These are phyloP conservation scores for Penicillium janthinellum DNA, from an alignment of 2,329 filamentous ascomycete genomes.

Conservation along the genomic window DNA sequence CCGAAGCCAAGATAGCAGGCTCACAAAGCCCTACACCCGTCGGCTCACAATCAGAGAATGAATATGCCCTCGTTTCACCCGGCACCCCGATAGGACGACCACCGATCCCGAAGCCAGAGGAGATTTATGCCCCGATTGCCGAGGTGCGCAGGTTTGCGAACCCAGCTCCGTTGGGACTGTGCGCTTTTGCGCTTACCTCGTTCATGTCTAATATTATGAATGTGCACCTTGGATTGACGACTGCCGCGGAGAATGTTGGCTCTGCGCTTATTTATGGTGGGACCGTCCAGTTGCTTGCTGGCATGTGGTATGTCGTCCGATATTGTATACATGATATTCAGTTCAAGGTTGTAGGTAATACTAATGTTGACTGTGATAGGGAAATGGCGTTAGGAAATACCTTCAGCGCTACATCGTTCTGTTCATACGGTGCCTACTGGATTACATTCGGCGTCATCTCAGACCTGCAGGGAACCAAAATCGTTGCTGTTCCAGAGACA, in stretches of 20 bases:
- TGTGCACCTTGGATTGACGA: conserved; percentile 11
- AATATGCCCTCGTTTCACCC: conserved; percentile 8
- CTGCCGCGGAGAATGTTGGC: conserved; percentile 12
- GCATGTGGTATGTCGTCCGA: conserved; percentile 23
- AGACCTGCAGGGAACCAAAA: conserved; percentile 9
- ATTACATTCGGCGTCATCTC: conserved; percentile 21
- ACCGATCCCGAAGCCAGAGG: background rate
- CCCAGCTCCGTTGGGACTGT: conserved; percentile 23
- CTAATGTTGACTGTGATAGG: conserved; percentile 2
- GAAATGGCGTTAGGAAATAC: conserved; percentile 26
- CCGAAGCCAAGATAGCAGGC: conserved; percentile 3
- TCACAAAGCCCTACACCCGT: conserved; percentile 12
- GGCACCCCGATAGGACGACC: background rate
- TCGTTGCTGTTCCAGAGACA: background rate
- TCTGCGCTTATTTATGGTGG: conserved; percentile 23
- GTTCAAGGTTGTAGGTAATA: background rate
- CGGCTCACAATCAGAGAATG: conserved; percentile 4
- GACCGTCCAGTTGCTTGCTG: conserved; percentile 19
- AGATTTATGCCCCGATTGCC: background rate
- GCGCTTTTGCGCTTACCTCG: conserved; percentile 24
- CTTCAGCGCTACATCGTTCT: conserved; percentile 26
- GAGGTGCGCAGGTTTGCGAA: conserved; percentile 21
- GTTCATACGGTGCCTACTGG: conserved; percentile 26
- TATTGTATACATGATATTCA: background rate
- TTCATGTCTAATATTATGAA: conserved; percentile 24